phyloP scores from a whole-genome alignment of 108 stramenopile species.

The Schizochytrium sp. region DNA sequence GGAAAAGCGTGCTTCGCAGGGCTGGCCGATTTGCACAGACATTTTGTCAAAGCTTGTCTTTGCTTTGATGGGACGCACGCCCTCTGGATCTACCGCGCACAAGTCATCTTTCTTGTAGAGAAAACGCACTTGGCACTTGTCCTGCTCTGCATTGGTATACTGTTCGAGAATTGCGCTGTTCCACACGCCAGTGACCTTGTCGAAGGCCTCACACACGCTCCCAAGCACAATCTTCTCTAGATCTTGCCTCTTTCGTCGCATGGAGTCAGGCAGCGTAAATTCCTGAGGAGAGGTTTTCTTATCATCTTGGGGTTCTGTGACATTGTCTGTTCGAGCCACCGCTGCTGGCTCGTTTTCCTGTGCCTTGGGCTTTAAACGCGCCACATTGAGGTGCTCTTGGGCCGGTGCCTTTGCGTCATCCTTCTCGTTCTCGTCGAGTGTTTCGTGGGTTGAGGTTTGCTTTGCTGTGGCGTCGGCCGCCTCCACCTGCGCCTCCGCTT shows the following conservation, averaged over 20 bases:
- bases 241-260: not conserved
- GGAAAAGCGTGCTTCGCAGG: not conserved
- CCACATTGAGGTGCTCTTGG: no score
- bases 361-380: not conserved
- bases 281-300: not conserved
- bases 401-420: no score
- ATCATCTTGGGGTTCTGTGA: not conserved
- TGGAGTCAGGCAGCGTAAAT: not conserved
- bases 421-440: no score
- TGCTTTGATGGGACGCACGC: not conserved
- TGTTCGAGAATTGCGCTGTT: not conserved
- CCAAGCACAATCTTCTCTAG: not conserved
- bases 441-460: no score
- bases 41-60: not conserved
- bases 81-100: not conserved
- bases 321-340: no score
- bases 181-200: not conserved
- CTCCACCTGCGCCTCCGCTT: no score
- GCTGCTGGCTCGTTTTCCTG: not conserved
- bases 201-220: not conserved
- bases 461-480: no score
- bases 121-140: not conserved
- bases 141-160: not conserved
- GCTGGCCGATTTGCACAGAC: not conserved
- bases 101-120: not conserved